Evolutionary conservation across 306 rosid species (phyloP).

Genomic region (Cyamopsis tetragonoloba): DNA sequence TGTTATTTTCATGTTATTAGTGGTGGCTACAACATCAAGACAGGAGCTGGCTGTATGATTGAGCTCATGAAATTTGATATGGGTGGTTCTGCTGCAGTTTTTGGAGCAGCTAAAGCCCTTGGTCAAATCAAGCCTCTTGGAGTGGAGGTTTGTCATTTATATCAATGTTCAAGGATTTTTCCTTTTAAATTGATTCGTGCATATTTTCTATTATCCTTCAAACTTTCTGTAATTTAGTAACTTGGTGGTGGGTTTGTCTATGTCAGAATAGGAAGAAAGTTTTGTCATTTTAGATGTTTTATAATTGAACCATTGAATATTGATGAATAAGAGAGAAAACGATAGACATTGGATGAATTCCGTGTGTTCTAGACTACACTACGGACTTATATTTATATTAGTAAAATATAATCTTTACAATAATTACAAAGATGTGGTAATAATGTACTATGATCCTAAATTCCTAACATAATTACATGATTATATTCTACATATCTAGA

Average conservation of each 20-base stretch:
- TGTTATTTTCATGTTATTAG: constrained; percentile 36
- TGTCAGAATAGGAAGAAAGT: background rate
- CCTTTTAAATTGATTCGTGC: background rate
- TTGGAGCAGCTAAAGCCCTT: constrained; percentile 94
- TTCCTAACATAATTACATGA: too few species aligned
- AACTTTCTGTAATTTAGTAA: constrained; percentile 12
- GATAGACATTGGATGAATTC: too few species aligned
- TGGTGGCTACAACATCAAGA: constrained; percentile 98
- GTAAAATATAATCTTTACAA: too few species aligned
- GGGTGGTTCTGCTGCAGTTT: constrained; percentile 95
- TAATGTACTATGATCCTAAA: too few species aligned
- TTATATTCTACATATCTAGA: too few species aligned
- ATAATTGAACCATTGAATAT: constrained; percentile 10
- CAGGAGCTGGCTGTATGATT: constrained; percentile 83
- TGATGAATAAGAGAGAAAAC: too few species aligned
- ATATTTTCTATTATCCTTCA: background rate
- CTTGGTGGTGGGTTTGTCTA: background rate
- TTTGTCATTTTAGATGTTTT: constrained; percentile 5
- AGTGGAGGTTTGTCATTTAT: constrained; percentile 67
- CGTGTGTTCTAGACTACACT: too few species aligned
- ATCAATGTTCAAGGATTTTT: constrained; percentile 7
- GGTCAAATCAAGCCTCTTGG: constrained; percentile 91
- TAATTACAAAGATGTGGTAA: too few species aligned
- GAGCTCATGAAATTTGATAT: constrained; percentile 86
- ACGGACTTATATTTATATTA: too few species aligned